These are phyloP conservation scores for Tilletia indica DNA, from an alignment of 1,284 basidiomycete species.

Conservation along the genomic window DNA sequence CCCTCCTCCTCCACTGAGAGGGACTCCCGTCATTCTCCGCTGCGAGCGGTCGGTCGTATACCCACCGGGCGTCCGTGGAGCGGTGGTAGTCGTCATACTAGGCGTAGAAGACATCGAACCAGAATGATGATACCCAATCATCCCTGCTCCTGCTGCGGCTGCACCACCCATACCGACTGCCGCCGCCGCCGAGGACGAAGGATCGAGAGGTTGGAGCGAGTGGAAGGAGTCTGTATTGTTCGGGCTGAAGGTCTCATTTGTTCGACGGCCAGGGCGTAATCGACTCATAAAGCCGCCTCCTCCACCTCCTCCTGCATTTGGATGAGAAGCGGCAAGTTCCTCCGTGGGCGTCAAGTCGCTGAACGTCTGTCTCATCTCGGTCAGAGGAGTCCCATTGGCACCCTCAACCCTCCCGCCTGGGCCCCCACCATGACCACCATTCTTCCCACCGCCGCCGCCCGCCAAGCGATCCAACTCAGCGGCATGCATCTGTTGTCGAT, in stretches of 20 bases:
- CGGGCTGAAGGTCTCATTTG: background rate
- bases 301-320: background rate
- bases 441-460: background rate
- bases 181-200: background rate
- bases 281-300: constrained; percentile 14
- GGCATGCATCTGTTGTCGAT: background rate
- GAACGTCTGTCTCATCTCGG: constrained; percentile 15
- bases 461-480: background rate
- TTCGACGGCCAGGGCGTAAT: background rate
- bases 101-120: background rate
- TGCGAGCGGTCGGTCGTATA: background rate
- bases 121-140: background rate
- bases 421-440: too few species aligned
- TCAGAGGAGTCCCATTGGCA: background rate
- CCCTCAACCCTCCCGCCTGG: too few species aligned
- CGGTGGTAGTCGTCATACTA: background rate
- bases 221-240: constrained; percentile 11
- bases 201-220: constrained; percentile 6
- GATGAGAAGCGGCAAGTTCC: background rate
- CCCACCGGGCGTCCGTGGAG: constrained; percentile 1
- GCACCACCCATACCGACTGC: background rate
- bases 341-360: constrained; percentile 1
- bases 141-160: background rate
- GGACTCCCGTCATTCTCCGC: background rate
- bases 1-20: background rate